Evolutionary conservation across 306 rosid species (phyloP).

Genomic region (Rosa chinensis): DNA sequence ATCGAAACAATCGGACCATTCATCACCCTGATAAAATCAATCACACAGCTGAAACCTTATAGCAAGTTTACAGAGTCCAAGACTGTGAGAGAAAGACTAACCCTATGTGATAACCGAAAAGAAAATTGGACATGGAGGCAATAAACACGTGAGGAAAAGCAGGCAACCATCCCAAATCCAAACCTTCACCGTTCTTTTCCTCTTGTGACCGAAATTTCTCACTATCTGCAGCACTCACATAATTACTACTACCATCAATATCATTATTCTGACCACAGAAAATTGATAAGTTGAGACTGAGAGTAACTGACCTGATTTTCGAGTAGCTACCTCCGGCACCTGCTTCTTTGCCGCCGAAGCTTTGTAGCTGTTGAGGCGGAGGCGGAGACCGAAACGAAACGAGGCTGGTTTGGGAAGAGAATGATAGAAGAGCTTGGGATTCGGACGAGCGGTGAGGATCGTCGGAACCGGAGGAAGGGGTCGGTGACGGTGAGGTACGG

Average conservation of each 20-base stretch:
- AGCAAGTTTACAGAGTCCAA: neutral
- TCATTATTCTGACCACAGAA: too few species aligned
- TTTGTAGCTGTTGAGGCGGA: slow-evolving; percentile 22
- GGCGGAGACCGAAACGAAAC: slow-evolving; percentile 15
- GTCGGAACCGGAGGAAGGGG: slow-evolving; percentile 18
- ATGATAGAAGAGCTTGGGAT: neutral
- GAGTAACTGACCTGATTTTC: slow-evolving; percentile 26
- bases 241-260: too few species aligned
- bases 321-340: slow-evolving; percentile 22
- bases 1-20: slow-evolving; percentile 86
- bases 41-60: neutral
- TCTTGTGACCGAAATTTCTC: slow-evolving; percentile 24
- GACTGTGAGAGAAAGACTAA: slow-evolving; percentile 23
- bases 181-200: slow-evolving; percentile 25
- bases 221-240: slow-evolving; percentile 31
- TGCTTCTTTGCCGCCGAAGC: slow-evolving; percentile 47
- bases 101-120: slow-evolving; percentile 93
- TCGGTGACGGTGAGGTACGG: slow-evolving; percentile 19
- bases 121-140: slow-evolving; percentile 81
- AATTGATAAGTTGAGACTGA: neutral
- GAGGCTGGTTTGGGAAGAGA: slow-evolving; percentile 11
- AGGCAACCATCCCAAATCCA: slow-evolving; percentile 68
- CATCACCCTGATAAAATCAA: slow-evolving; percentile 59
- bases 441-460: neutral
- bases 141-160: slow-evolving; percentile 72